phyloP scores from a whole-genome alignment of 495 filamentous ascomycete species.

The Neurospora cerealis region DNA sequence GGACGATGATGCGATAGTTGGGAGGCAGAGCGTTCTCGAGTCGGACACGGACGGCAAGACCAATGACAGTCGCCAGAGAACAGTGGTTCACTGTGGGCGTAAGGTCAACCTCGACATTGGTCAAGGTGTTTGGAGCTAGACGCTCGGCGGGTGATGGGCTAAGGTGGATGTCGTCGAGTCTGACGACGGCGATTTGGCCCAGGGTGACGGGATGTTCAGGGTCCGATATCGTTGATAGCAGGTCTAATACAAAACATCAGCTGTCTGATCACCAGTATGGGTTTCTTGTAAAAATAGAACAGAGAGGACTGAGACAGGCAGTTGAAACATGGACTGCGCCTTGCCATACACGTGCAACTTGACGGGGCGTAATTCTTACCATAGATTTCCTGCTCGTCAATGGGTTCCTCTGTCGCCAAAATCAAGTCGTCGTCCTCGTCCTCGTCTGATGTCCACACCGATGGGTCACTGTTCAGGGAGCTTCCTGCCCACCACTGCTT shows the following conservation, averaged over 20 bases:
- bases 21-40: conserved; percentile 85
- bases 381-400: conserved; percentile 95
- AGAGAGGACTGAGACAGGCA: not conserved
- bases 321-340: not conserved
- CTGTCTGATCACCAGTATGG: conserved; percentile 13
- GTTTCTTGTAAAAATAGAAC: conserved; percentile 7
- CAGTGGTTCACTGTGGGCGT: conserved; percentile 98
- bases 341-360: not conserved
- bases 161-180: conserved; percentile 82
- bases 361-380: conserved; percentile 41
- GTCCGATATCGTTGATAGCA: conserved; percentile 88
- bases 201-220: conserved; percentile 93
- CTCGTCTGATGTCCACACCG: conserved; percentile 24
- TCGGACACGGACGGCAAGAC: conserved; percentile 82
- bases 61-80: conserved; percentile 91
- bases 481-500: conserved; percentile 19
- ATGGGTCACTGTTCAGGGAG: conserved; percentile 2
- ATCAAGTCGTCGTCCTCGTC: conserved; percentile 45
- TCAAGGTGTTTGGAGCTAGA: conserved; percentile 34
- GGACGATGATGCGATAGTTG: conserved; percentile 85
- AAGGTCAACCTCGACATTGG: conserved; percentile 56
- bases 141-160: conserved; percentile 47
- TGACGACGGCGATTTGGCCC: conserved; percentile 86
- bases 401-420: conserved; percentile 60
- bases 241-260: conserved; percentile 52